Evolutionary conservation across 495 filamentous ascomycete species (phyloP).

Genomic region (Ramalina peruviana): DNA sequence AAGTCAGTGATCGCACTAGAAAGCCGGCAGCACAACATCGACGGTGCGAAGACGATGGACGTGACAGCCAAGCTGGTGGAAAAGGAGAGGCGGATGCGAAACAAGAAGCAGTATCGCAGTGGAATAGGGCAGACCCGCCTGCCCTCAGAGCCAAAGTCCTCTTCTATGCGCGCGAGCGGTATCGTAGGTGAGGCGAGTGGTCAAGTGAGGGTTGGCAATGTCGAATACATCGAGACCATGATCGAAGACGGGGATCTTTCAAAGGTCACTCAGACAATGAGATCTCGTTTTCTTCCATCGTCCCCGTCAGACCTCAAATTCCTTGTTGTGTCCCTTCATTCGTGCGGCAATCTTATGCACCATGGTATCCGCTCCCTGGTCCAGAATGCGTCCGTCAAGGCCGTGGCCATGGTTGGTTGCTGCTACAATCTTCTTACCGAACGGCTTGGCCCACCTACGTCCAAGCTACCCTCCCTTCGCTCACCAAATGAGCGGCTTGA

Average conservation of each 20-base stretch:
- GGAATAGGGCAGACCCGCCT: conserved; percentile 6
- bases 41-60: conserved; percentile 72
- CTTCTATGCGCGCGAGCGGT: too few species aligned
- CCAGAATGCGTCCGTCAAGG: conserved; percentile 67
- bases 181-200: too few species aligned
- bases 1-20: conserved; percentile 84
- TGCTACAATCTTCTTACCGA: conserved; percentile 96
- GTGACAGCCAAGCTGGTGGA: conserved; percentile 54
- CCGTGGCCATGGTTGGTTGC: conserved; percentile 89
- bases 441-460: conserved; percentile 71
- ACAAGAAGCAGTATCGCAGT: conserved; percentile 57
- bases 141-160: neutral
- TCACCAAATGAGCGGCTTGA: conserved; percentile 40
- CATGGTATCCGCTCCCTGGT: conserved; percentile 78
- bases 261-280: conserved; percentile 32
- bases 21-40: conserved; percentile 70
- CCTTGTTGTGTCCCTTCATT: conserved; percentile 90
- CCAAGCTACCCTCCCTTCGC: conserved; percentile 61
- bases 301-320: conserved; percentile 25
- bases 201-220: too few species aligned
- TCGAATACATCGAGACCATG: conserved; percentile 46
- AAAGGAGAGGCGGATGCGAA: conserved; percentile 51
- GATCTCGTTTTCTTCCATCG: neutral
- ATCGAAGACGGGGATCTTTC: conserved; percentile 47
- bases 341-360: conserved; percentile 93